These are phyloP conservation scores for Avena eriantha DNA, from an alignment of 176 grass and related monocot species.

Conservation along the genomic window DNA sequence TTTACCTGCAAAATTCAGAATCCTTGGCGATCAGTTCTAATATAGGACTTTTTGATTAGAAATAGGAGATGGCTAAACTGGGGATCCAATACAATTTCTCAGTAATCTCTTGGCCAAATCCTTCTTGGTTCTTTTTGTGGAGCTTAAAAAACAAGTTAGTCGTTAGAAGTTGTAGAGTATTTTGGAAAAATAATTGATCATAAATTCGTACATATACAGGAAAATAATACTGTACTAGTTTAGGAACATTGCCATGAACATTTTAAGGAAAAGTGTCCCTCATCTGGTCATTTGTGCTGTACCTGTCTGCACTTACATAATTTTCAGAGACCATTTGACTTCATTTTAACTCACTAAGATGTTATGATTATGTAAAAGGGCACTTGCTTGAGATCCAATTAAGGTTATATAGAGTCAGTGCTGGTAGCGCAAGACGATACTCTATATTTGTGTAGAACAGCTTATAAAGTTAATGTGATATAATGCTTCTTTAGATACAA, in stretches of 20 bases:
- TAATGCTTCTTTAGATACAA: neutral
- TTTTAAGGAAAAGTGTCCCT: neutral
- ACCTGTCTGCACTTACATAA: conserved; percentile 1
- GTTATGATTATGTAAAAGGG: neutral
- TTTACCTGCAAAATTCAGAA: neutral
- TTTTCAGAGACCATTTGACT: neutral
- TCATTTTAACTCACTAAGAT: neutral
- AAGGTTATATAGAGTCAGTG: conserved; percentile 6
- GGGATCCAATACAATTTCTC: neutral
- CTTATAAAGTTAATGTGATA: neutral
- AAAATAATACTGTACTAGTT: neutral
- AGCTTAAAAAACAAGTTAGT: neutral
- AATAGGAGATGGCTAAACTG: neutral
- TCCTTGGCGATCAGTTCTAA: neutral
- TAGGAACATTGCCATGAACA: conserved; percentile 20
- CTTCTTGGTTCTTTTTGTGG: neutral
- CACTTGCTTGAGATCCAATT: neutral
- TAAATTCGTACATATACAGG: neutral
- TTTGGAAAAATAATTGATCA: neutral
- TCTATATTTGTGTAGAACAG: neutral
- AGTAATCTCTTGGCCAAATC: neutral
- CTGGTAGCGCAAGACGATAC: neutral
- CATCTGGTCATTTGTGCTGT: neutral
- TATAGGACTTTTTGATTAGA: conserved; percentile 11
- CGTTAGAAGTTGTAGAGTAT: neutral